phyloP scores from a whole-genome alignment of 805 yeast genomes.

The Starmerella riodocensis region DNA sequence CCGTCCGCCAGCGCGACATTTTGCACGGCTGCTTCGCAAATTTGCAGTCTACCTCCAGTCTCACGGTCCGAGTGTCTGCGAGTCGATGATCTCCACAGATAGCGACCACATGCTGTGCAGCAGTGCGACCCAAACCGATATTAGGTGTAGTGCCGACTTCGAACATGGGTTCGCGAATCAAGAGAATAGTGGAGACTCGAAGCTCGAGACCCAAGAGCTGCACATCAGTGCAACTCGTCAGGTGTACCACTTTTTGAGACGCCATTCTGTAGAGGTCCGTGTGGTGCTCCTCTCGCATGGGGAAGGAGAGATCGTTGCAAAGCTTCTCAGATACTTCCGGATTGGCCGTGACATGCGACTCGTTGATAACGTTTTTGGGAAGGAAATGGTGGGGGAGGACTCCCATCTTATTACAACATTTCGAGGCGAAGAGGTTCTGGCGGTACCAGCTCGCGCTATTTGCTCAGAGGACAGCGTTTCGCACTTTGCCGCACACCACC shows the following conservation, averaged over 20 bases:
- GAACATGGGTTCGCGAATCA: no score
- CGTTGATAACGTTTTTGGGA: neutral
- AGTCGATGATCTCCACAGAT: no score
- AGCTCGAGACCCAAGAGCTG: neutral
- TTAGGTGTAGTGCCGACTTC: no score
- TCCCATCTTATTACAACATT: neutral
- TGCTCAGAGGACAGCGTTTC: neutral
- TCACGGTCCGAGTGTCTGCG: no score
- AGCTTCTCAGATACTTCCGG: slow-evolving; percentile 4
- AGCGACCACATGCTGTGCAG: no score
- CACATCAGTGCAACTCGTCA: slow-evolving; percentile 2
- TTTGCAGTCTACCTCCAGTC: slow-evolving; percentile 4
- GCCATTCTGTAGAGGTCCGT: slow-evolving; percentile 8
- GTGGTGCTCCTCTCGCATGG: slow-evolving; percentile 6
- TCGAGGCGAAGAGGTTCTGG: neutral
- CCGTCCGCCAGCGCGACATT: slow-evolving; percentile 4
- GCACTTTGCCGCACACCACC: neutral
- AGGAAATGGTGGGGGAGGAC: neutral
- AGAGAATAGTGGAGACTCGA: no score
- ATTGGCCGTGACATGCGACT: neutral
- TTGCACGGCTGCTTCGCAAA: slow-evolving; percentile 1
- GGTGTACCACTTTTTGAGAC: slow-evolving; percentile 6
- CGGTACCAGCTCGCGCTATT: neutral
- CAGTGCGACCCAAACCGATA: no score
- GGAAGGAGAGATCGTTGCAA: slow-evolving; percentile 1